Percentiles rank a stretch among this genome's conserved stretches.
Evolutionary conservation across 2,329 filamentous ascomycete species (phyloP).

Genomic region (Paecilomyces niveus): DNA sequence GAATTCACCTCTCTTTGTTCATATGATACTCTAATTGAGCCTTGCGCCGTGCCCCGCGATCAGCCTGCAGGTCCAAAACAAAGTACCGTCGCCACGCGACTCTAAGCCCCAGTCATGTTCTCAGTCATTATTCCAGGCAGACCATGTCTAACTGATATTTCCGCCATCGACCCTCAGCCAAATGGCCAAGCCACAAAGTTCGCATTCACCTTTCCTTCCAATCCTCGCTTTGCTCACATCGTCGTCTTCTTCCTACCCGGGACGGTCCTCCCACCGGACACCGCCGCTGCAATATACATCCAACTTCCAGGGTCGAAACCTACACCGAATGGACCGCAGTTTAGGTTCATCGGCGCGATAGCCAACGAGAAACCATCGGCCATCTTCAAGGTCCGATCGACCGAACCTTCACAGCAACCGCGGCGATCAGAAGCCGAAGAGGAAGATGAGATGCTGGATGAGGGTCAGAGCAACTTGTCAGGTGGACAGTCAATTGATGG

Average conservation of each 20-base stretch:
- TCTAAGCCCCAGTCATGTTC: slow-evolving; percentile 41
- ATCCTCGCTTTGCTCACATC: slow-evolving; percentile 61
- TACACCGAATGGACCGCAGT: slow-evolving; percentile 44
- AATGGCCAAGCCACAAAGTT: slow-evolving; percentile 55
- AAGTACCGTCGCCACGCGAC: background rate
- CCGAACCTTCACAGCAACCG: slow-evolving; percentile 13
- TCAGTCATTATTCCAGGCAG: slow-evolving; percentile 55
- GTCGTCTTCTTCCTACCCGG: slow-evolving; percentile 85
- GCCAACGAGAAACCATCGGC: slow-evolving; percentile 86
- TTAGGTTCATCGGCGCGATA: slow-evolving; percentile 81
- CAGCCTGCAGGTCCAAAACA: background rate
- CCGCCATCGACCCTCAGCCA: slow-evolving; percentile 44
- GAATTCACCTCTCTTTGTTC: background rate
- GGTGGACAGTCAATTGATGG: slow-evolving; percentile 19
- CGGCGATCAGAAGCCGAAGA: slow-evolving; percentile 25
- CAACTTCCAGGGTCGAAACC: slow-evolving; percentile 51
- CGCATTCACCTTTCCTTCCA: slow-evolving; percentile 59
- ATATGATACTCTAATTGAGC: background rate
- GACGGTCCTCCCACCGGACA: slow-evolving; percentile 61
- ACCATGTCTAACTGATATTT: slow-evolving; percentile 52
- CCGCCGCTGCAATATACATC: slow-evolving; percentile 85
- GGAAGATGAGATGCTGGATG: slow-evolving; percentile 41
- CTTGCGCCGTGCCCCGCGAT: background rate
- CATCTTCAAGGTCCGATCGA: slow-evolving; percentile 67
- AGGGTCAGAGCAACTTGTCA: slow-evolving; percentile 28